Conservation (phyloP, 257 asterid genomes). For the Penstemon eatonii region DNA sequence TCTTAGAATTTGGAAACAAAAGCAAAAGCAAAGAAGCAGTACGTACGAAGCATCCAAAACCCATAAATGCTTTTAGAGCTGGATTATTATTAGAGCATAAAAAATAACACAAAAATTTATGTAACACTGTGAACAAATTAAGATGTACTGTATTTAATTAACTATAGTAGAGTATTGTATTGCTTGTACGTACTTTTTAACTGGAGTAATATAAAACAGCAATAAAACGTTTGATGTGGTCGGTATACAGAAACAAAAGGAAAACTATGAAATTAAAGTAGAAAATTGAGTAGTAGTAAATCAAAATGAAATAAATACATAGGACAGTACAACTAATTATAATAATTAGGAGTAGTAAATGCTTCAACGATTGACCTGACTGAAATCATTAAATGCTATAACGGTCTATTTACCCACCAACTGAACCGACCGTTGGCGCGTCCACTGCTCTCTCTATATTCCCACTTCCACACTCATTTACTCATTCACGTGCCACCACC, state of each 20-base stretch:
- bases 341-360: neutral
- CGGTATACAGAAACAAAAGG: conserved; percentile 32
- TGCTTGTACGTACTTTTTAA: neutral
- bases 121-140: conserved; percentile 21
- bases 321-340: too few species aligned
- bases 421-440: conserved; percentile 47
- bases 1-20: conserved; percentile 8
- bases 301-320: too few species aligned
- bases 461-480: conserved; percentile 28
- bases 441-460: conserved; percentile 11
- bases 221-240: conserved; percentile 19
- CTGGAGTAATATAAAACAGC: conserved; percentile 1
- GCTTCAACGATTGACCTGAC: too few species aligned
- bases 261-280: too few species aligned
- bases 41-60: conserved; percentile 9
- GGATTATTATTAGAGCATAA: conserved; percentile 8
- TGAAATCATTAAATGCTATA: conserved; percentile 22
- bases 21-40: neutral
- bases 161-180: neutral
- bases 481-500: conserved; percentile 28
- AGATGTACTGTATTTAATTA: neutral
- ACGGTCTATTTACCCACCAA: conserved; percentile 49
- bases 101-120: conserved; percentile 1
- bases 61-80: neutral
- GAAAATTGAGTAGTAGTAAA: too few species aligned